phyloP scores from a whole-genome alignment of 768 basidiomycete genomes.

The Lactarius akahatsu region DNA sequence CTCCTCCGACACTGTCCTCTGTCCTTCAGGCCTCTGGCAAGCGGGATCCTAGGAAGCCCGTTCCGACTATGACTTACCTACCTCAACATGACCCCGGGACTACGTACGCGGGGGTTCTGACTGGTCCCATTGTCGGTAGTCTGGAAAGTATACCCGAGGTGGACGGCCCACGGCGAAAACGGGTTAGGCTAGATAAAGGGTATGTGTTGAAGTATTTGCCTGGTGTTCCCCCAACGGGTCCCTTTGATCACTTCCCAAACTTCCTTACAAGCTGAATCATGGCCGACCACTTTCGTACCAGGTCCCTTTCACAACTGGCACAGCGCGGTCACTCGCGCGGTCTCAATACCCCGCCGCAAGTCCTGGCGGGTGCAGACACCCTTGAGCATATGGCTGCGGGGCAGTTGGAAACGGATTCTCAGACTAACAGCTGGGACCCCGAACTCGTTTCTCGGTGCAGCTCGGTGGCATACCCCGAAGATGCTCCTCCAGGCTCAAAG shows the following conservation, averaged over 20 bases:
- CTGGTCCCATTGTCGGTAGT: slow-evolving; percentile 49
- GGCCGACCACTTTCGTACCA: slow-evolving; percentile 33
- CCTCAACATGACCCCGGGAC: slow-evolving; percentile 84
- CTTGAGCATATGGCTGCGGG: slow-evolving; percentile 41
- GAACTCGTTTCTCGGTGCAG: slow-evolving; percentile 62
- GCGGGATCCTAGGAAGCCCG: slow-evolving; percentile 79
- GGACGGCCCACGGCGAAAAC: slow-evolving; percentile 69
- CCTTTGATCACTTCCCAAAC: slow-evolving; percentile 12
- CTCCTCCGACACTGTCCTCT: slow-evolving; percentile 73
- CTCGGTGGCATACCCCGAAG: slow-evolving; percentile 35
- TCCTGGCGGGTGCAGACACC: slow-evolving; percentile 42
- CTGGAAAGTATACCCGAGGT: slow-evolving; percentile 49
- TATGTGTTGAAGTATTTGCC: slow-evolving; percentile 40
- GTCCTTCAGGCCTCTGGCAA: slow-evolving; percentile 64
- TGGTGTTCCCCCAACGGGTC: slow-evolving; percentile 11
- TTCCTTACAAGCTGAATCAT: not conserved
- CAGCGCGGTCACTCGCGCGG: slow-evolving; percentile 71
- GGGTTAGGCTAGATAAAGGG: slow-evolving; percentile 72
- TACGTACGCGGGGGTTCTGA: slow-evolving; percentile 77
- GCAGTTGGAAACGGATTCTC: slow-evolving; percentile 54
- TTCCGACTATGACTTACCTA: slow-evolving; percentile 71
- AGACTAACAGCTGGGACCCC: slow-evolving; percentile 58
- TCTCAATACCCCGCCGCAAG: slow-evolving; percentile 49
- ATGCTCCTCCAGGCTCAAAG: slow-evolving; percentile 20
- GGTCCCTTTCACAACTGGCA: slow-evolving; percentile 62